These are phyloP conservation scores for Zygnema circumcarinatum DNA, from an alignment of 139 green algal genomes.

Conservation along the genomic window DNA sequence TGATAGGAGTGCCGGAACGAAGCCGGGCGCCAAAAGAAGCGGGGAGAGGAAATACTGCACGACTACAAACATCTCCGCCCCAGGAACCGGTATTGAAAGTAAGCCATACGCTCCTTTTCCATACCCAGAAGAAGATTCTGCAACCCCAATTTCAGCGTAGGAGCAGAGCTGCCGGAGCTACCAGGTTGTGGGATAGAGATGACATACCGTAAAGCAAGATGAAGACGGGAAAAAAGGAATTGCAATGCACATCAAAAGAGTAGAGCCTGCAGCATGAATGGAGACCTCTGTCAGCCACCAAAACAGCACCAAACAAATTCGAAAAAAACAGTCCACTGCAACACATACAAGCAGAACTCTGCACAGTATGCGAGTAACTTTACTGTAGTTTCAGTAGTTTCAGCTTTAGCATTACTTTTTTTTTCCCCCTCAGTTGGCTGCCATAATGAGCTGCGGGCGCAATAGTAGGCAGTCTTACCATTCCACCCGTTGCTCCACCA, in stretches of 20 bases:
- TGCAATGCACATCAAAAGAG: constrained; percentile 98
- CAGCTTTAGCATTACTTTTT: no score
- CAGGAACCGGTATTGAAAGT: no score
- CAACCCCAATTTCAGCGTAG: no score
- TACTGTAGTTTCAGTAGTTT: no score
- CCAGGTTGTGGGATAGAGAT: background rate
- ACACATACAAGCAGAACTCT: background rate
- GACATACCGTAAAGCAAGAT: constrained; percentile 77
- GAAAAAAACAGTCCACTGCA: background rate
- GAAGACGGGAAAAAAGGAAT: constrained; percentile 94
- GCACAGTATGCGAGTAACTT: background rate
- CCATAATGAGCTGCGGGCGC: no score
- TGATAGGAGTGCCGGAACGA: constrained; percentile 72
- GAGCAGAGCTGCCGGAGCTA: no score
- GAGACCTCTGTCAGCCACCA: background rate
- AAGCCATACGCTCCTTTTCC: no score
- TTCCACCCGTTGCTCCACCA: constrained; percentile 88
- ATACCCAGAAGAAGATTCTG: no score
- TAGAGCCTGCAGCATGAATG: constrained; percentile 74
- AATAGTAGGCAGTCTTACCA: constrained; percentile 69
- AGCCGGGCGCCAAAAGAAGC: constrained; percentile 79
- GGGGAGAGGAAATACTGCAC: constrained; percentile 63
- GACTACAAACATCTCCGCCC: constrained; percentile 33
- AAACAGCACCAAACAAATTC: background rate
- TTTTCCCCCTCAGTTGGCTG: no score